A percentile compares a stretch with the other conserved stretches of the same genome.
Evolutionary conservation across 106 monocot genomes (phyloP).

Genomic region (Iris macrosiphon): DNA sequence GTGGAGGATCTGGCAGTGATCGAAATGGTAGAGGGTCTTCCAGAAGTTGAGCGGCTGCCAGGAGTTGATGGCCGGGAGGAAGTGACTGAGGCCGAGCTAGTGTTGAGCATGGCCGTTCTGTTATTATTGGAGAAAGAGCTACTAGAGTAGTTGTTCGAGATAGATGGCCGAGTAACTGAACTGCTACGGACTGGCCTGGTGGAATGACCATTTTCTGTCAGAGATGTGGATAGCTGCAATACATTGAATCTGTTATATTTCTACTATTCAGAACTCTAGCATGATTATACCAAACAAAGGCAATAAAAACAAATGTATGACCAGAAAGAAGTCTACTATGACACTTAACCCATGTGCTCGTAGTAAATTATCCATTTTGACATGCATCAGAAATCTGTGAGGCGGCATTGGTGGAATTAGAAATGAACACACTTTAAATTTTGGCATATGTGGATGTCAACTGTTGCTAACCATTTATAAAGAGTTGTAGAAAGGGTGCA

Average conservation of each 20-base stretch:
- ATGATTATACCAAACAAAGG: slow-evolving; percentile 18
- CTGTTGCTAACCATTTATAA: no score
- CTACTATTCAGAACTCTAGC: background rate
- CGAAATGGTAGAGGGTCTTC: slow-evolving; percentile 32
- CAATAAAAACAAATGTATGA: background rate
- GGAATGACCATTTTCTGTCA: slow-evolving; percentile 31
- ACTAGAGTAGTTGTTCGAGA: slow-evolving; percentile 20
- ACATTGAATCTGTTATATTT: background rate
- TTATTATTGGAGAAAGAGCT: slow-evolving; percentile 31
- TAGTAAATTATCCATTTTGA: background rate
- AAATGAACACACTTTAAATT: no score
- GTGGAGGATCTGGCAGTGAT: slow-evolving; percentile 3
- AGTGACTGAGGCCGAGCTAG: slow-evolving; percentile 52
- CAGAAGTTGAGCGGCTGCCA: slow-evolving; percentile 22
- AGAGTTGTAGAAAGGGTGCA: no score
- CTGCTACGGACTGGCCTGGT: slow-evolving; percentile 47
- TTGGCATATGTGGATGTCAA: no score
- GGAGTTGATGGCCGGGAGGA: slow-evolving; percentile 87
- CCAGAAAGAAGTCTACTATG: background rate
- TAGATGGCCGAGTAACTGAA: slow-evolving; percentile 50
- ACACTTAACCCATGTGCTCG: background rate
- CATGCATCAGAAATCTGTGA: slow-evolving; percentile 1
- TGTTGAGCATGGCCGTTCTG: slow-evolving; percentile 50
- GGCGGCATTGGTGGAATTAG: no score
- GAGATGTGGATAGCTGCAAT: slow-evolving; percentile 41